Evolutionary conservation across 2,329 filamentous ascomycete species (phyloP).

Genomic region (Colletotrichum godetiae): DNA sequence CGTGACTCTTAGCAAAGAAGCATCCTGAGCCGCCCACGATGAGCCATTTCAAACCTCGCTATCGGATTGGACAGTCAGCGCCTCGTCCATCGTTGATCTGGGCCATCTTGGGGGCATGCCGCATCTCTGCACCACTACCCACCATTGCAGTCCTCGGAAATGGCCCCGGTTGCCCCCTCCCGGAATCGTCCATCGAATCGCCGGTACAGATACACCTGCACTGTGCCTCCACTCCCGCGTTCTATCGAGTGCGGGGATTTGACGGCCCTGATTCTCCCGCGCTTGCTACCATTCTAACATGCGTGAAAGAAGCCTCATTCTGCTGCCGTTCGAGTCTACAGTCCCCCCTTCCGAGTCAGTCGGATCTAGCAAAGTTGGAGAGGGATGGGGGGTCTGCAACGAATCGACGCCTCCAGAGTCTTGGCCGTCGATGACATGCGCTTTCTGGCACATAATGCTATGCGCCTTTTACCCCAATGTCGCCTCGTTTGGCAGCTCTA

Average conservation of each 20-base stretch:
- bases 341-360: slow-evolving; percentile 30
- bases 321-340: slow-evolving; percentile 22
- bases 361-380: slow-evolving; percentile 23
- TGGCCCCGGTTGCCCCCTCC: slow-evolving; percentile 19
- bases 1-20: slow-evolving; percentile 9
- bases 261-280: slow-evolving; percentile 35
- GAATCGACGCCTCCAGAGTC: slow-evolving; percentile 18
- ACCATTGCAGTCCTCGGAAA: slow-evolving; percentile 19
- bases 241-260: slow-evolving; percentile 34
- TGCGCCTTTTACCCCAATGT: slow-evolving; percentile 27
- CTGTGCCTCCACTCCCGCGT: slow-evolving; percentile 35
- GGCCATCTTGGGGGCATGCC: not conserved
- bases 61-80: slow-evolving; percentile 22
- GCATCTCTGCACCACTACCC: slow-evolving; percentile 23
- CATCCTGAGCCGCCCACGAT: slow-evolving; percentile 23
- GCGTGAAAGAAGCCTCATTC: slow-evolving; percentile 20
- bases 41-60: slow-evolving; percentile 25
- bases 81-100: not conserved
- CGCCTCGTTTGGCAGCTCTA: slow-evolving; percentile 26
- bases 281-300: slow-evolving; percentile 13
- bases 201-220: slow-evolving; percentile 5
- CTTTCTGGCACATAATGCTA: slow-evolving; percentile 3
- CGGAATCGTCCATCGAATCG: slow-evolving; percentile 24
- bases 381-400: slow-evolving; percentile 10
- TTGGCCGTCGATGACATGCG: slow-evolving; percentile 12